Base-by-base conservation (phyloP, 768 basidiomycete species). In the Daedalea quercina region DNA sequence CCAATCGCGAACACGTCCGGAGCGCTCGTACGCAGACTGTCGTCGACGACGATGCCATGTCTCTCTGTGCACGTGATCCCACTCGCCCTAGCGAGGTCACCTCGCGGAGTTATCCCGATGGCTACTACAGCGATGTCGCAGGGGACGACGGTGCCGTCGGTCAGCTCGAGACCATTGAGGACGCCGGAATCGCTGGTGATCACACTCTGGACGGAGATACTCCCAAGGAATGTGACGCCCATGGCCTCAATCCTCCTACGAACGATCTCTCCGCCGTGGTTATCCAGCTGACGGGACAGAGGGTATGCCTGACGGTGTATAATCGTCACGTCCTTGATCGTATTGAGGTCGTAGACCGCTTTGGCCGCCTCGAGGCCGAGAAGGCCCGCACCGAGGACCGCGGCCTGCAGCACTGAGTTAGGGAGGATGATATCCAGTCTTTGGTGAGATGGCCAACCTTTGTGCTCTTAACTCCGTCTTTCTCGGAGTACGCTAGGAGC, bases 351-450 rank as follows among this genome's bases (percentile, higher is more conserved):
- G 58, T 79, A 78, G 7, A 79, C 72, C 0, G 85, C 86, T 60
- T 88, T 87, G 2, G 85, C 87, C 2, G 86, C 85, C 67, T 87
- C 87, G 28, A 89, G 69, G 11, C 85, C 87, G 17, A 87, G 75
- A 11, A 89, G 65, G 9, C 85, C 86, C 9, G 86, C 86, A 19
- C 87, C 87, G 13, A 89, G 73, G 2, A 87, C 76, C 1, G 76
- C 72, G 0, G 77, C 82, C 44, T 55, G 41, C 23, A n/a, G 9
- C 22, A 23, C 7, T 9, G 1, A 17, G 34, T 44, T 35, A 12
- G 43, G 28, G 4, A 19, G 28, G 22, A 13, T 9, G 22, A n/a
- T 17, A 22, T 26, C 2, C 20, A n/a, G 17, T 12, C 6, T 6
- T 4, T 11, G 4, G 28, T 31, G 6, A 31, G 28, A n/a, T n/a